Evolutionary conservation across 306 rosid genomes (phyloP).

Genomic region (cucumber (Cucumis sativus)): DNA sequence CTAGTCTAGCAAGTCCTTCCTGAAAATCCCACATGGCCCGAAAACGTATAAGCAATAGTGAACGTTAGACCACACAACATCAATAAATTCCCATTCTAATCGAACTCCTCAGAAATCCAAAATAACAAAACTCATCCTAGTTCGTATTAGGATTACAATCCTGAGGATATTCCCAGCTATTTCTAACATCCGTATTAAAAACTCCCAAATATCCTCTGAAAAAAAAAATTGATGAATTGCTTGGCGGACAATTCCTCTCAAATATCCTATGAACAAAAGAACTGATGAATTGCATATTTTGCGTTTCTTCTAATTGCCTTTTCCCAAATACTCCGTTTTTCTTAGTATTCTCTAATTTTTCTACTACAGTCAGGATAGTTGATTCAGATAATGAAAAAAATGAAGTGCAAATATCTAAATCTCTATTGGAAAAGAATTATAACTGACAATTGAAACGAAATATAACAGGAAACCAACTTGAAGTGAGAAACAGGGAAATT

Average conservation of each 20-base stretch:
- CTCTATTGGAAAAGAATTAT: background rate
- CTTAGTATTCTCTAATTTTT: background rate
- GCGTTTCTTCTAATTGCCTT: background rate
- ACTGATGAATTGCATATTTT: background rate
- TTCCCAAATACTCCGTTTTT: background rate
- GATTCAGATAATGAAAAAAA: background rate
- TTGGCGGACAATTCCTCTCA: background rate
- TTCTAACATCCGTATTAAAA: background rate
- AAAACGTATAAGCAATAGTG: background rate
- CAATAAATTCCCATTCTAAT: background rate
- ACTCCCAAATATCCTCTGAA: background rate
- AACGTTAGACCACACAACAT: background rate
- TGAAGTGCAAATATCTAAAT: background rate
- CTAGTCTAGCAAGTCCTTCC: constrained; percentile 86
- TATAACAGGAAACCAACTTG: background rate
- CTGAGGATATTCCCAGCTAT: background rate
- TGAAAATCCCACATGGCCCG: constrained; percentile 23
- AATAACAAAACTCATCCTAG: background rate
- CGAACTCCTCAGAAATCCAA: background rate
- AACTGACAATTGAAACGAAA: background rate
- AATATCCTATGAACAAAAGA: background rate
- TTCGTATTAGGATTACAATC: background rate
- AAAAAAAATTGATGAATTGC: background rate
- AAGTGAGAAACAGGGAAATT: background rate
- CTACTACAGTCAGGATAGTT: background rate